Evolutionary conservation across 2,329 filamentous ascomycete genomes (phyloP), one percentile per base, ranked within the genome.

Genomic region (Fusarium sp.): DNA sequence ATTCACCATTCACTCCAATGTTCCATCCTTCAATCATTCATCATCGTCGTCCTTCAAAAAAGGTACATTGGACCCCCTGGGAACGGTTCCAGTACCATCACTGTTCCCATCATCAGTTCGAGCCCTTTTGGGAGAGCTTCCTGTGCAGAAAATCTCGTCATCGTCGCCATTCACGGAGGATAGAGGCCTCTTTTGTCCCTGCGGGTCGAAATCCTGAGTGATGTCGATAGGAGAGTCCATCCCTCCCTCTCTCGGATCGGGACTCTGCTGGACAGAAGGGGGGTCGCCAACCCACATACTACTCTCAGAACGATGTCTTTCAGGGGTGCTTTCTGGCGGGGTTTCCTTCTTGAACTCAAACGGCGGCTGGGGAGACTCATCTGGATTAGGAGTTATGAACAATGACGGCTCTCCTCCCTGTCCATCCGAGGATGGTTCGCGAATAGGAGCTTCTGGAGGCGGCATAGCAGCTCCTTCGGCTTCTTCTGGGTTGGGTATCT

Each of bases 241-340:
- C 6, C 16, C 16, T 27, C 29, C 58, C 18, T 20, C 40, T 27
- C 38, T 15, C 20, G 52, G 48, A 16, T 65, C 55, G 2, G 70
- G 45, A n/a, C 18, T n/a, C 34, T 12, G 20, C 20, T 65, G 16
- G 18, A 57, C 68, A 8, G 49, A 40, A 2, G 71, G 72, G 9
- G 71, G 57, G 29, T 58, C 70, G 2, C 32, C 16, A n/a, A 75
- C 74, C 12, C 74, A 32, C 12, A 29, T 29, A 32, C 27, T 45
- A 52, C 69, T 73, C 27, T 74, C 67, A n/a, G 55, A 62, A 6
- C 71, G 55, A 16, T 9, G 30, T 11, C 56, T 57, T 5, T 2
- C 20, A 0, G 68, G 55, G 15, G 72, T 58, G n/a, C n/a, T n/a
- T 25, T 24, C 49, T 11, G 61, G 52, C 1, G 58, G 40, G 2